These are phyloP conservation scores for Paulownia fortunei DNA, from an alignment of 257 asterid species.

Conservation along the genomic window DNA sequence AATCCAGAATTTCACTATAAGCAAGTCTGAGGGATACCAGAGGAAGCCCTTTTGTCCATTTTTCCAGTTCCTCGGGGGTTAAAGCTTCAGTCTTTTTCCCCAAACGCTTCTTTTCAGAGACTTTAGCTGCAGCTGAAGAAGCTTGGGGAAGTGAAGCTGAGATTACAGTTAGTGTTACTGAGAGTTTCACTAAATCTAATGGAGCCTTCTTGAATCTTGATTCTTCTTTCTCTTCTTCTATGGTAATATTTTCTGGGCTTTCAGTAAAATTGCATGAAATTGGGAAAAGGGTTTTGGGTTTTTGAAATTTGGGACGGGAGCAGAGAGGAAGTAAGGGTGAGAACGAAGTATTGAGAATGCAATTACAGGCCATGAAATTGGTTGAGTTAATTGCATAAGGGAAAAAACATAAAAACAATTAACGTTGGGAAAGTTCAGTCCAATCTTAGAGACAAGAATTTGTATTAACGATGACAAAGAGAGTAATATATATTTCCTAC, in stretches of 20 bases:
- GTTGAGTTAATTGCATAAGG: conserved; percentile 18
- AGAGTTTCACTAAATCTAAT: conserved; percentile 51
- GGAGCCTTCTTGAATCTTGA: conserved; percentile 41
- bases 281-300: conserved; percentile 40
- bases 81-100: conserved; percentile 53
- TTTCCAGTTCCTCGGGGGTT: conserved; percentile 66
- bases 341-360: conserved; percentile 50
- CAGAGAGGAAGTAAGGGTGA: conserved; percentile 41
- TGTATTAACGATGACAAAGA: neutral
- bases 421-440: neutral
- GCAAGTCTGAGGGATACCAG: conserved; percentile 74
- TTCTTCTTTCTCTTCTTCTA: conserved; percentile 41
- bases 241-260: conserved; percentile 16
- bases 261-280: conserved; percentile 42
- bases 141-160: conserved; percentile 73
- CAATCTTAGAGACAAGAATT: neutral
- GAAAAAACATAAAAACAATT: neutral
- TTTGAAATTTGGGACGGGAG: conserved; percentile 30
- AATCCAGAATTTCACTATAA: conserved; percentile 71
- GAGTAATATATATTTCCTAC: neutral
- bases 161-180: conserved; percentile 74
- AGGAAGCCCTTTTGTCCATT: conserved; percentile 91
- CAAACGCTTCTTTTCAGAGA: conserved; percentile 58
- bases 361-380: conserved; percentile 55
- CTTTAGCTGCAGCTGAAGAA: conserved; percentile 66